A percentile compares a stretch with the other conserved stretches of the same genome.
phyloP scores from a whole-genome alignment of 2,329 filamentous ascomycete genomes.

The Botryotinia convoluta region DNA sequence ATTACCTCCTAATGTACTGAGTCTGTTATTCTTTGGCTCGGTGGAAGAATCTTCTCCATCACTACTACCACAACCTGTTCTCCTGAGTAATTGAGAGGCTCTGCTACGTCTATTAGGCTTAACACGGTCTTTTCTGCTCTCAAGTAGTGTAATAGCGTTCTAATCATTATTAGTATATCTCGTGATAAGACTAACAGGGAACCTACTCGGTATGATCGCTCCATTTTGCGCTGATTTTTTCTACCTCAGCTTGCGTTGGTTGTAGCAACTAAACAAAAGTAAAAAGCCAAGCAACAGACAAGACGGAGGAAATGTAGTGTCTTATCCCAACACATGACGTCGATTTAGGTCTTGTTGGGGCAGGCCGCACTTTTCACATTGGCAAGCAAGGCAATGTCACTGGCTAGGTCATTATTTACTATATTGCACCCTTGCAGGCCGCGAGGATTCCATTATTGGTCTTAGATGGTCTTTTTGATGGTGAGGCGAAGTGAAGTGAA shows the following conservation, averaged over 20 bases:
- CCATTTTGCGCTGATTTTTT: background rate
- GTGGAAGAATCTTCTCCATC: background rate
- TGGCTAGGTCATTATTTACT: too few species aligned
- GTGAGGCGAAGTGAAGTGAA: background rate
- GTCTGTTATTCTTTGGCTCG: background rate
- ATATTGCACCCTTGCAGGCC: background rate
- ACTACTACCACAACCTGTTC: constrained; percentile 5
- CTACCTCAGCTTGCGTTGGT: background rate
- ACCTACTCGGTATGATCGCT: constrained; percentile 7
- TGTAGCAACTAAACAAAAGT: background rate
- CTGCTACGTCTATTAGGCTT: background rate
- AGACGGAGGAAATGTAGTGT: background rate
- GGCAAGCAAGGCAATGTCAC: background rate
- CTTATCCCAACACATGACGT: background rate
- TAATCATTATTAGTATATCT: background rate
- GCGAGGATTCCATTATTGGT: background rate
- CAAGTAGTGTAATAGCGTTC: constrained; percentile 10
- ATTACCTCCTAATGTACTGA: background rate
- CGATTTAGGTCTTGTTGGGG: background rate
- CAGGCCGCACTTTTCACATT: background rate
- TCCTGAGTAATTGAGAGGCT: constrained; percentile 6
- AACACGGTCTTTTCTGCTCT: background rate
- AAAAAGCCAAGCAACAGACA: background rate
- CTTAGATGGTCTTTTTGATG: background rate
- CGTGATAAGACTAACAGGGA: accelerated